phyloP scores from a whole-genome alignment of 139 green algal genomes.

The Astrephomene gubernaculifera region DNA sequence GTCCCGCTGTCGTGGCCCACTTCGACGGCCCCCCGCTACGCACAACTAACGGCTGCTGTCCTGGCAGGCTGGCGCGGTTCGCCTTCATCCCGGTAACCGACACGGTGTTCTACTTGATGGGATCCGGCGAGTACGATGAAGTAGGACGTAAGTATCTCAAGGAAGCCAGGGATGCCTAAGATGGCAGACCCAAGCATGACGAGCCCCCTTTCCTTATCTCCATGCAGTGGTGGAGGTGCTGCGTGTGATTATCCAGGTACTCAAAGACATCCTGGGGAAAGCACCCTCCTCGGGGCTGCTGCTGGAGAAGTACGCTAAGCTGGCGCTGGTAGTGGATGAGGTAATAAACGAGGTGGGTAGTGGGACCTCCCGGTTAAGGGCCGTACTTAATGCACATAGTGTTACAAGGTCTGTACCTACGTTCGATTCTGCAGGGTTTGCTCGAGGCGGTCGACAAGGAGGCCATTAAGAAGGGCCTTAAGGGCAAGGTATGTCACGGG shows the following conservation, averaged over 20 bases:
- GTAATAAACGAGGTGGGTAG: constrained; percentile 63
- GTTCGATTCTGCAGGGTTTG: constrained; percentile 46
- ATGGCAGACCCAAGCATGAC: neutral
- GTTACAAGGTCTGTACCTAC: neutral
- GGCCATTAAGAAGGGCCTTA: constrained; percentile 60
- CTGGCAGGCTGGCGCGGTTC: constrained; percentile 32
- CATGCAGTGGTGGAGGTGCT: constrained; percentile 69
- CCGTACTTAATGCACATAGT: neutral
- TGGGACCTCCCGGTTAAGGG: too few species aligned
- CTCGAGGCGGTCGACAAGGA: constrained; percentile 63
- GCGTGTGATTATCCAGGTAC: constrained; percentile 60
- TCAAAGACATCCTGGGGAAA: constrained; percentile 65
- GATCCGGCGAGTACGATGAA: constrained; percentile 83
- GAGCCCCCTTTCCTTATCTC: neutral
- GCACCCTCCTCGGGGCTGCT: constrained; percentile 53
- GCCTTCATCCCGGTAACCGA: constrained; percentile 59
- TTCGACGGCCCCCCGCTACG: too few species aligned
- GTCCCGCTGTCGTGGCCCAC: too few species aligned
- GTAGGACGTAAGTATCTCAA: constrained; percentile 66
- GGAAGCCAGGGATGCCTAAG: neutral
- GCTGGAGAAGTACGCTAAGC: constrained; percentile 64
- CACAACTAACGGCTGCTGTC: neutral
- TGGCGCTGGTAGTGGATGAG: constrained; percentile 66
- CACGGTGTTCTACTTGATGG: constrained; percentile 78
- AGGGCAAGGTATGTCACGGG: constrained; percentile 53